Evolutionary conservation across 305 asterid genomes (phyloP).

Genomic region (Fraxinus latifolia): DNA sequence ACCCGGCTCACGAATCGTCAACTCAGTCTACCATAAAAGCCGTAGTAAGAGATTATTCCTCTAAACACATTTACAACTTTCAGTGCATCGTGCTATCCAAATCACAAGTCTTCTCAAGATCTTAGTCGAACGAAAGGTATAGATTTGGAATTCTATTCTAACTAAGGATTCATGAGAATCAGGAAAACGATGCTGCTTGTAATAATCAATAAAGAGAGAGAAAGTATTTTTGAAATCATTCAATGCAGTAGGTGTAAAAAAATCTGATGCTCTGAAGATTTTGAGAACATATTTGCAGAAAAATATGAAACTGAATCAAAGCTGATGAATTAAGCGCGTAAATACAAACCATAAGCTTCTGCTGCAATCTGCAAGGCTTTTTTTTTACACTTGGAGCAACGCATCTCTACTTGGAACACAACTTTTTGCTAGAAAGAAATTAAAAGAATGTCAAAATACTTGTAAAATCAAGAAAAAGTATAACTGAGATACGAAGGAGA

Average conservation of each 20-base stretch:
- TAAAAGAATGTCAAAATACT: neutral
- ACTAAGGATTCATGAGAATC: neutral
- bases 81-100: neutral
- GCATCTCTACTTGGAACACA: neutral
- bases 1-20: neutral
- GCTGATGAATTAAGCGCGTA: neutral
- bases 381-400: neutral
- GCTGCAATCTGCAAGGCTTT: conserved; percentile 1
- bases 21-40: neutral
- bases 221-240: neutral
- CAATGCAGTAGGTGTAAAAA: neutral
- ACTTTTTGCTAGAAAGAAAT: neutral
- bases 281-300: neutral
- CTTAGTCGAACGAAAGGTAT: neutral
- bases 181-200: neutral
- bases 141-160: neutral
- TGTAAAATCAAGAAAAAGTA: neutral
- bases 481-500: neutral
- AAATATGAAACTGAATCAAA: neutral
- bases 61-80: neutral
- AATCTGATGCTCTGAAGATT: neutral
- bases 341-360: neutral
- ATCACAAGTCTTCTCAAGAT: neutral
- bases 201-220: neutral
- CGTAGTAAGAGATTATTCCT: neutral